Evolutionary conservation across 2,329 filamentous ascomycete species (phyloP).

Genomic region (Sarocladium kiliense): DNA sequence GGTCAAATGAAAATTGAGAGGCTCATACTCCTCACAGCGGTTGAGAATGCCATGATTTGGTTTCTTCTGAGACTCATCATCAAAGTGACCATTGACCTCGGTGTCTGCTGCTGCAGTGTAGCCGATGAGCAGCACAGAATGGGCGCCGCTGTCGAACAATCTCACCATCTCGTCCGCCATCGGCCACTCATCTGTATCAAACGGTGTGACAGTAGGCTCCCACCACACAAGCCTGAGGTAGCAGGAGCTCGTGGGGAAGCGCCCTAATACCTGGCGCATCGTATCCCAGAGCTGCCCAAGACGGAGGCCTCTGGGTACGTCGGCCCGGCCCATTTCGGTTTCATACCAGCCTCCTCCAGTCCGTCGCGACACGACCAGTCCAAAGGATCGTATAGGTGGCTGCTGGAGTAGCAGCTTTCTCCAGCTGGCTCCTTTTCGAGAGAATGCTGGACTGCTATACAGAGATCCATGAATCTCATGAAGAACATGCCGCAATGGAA

Average conservation of each 20-base stretch:
- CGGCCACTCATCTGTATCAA: slow-evolving; percentile 7
- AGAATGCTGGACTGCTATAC: slow-evolving; percentile 2
- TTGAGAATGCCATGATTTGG: slow-evolving; percentile 2
- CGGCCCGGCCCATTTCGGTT: slow-evolving; percentile 5
- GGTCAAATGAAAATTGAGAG: slow-evolving; percentile 8
- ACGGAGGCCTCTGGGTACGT: slow-evolving; percentile 8
- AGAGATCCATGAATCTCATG: slow-evolving; percentile 1
- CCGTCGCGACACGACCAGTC: neutral
- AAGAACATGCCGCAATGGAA: neutral
- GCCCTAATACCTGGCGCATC: slow-evolving; percentile 3
- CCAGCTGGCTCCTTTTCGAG: slow-evolving; percentile 7
- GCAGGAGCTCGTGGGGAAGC: slow-evolving; percentile 5
- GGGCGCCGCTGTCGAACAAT: slow-evolving; percentile 8
- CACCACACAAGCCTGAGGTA: slow-evolving; percentile 9
- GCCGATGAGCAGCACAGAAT: slow-evolving; percentile 8
- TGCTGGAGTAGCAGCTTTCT: slow-evolving; percentile 10
- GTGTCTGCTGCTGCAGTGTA: neutral
- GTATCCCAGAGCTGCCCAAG: slow-evolving; percentile 10
- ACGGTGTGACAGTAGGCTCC: slow-evolving; percentile 9
- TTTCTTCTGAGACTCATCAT: neutral
- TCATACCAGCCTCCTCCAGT: slow-evolving; percentile 2
- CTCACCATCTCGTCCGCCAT: slow-evolving; percentile 10
- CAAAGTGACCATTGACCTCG: neutral
- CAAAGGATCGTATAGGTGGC: slow-evolving; percentile 7
- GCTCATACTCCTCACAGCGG: slow-evolving; percentile 10